A percentile compares a stretch with the other conserved stretches of the same genome.
Conservation (phyloP, 2,329 filamentous ascomycete species). For the Paraphaeosphaeria sporulosa region DNA sequence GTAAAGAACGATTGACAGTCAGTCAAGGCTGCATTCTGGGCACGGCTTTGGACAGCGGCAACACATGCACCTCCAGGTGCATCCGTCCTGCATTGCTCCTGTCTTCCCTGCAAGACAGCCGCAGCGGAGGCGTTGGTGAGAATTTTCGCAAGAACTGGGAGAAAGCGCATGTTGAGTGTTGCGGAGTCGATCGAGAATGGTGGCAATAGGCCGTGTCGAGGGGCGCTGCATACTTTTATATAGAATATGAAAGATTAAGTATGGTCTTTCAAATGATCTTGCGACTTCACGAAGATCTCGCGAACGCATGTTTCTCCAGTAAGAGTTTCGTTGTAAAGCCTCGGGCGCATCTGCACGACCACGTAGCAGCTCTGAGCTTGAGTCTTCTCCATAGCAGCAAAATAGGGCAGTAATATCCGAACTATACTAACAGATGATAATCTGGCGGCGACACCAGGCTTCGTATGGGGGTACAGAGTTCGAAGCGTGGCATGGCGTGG, state of each 20-base stretch:
- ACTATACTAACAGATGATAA: constrained; percentile 10
- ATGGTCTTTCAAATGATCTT: not conserved
- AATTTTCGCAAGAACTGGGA: constrained; percentile 18
- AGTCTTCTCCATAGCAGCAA: not conserved
- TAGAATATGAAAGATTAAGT: not conserved
- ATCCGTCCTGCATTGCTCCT: constrained; percentile 7
- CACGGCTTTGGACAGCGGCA: constrained; percentile 27
- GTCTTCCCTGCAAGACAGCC: constrained; percentile 26
- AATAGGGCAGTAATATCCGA: not conserved
- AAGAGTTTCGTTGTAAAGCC: not conserved
- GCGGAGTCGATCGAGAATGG: not conserved
- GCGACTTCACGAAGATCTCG: not conserved
- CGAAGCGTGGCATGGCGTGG: constrained; percentile 14
- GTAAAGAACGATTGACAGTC: constrained; percentile 5
- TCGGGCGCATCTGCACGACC: constrained; percentile 8
- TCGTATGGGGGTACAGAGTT: not conserved
- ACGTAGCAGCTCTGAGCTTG: not conserved
- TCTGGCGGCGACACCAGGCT: constrained; percentile 5
- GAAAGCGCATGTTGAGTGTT: constrained; percentile 34
- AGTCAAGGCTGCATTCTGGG: constrained; percentile 5
- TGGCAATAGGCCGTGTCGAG: not conserved
- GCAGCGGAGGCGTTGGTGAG: constrained; percentile 22
- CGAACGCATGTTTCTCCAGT: constrained; percentile 7
- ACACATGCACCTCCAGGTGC: not conserved
- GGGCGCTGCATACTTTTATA: constrained; percentile 10